These are phyloP conservation scores for Dovyalis caffra DNA, from an alignment of 345 rosid genomes.

Conservation along the genomic window DNA sequence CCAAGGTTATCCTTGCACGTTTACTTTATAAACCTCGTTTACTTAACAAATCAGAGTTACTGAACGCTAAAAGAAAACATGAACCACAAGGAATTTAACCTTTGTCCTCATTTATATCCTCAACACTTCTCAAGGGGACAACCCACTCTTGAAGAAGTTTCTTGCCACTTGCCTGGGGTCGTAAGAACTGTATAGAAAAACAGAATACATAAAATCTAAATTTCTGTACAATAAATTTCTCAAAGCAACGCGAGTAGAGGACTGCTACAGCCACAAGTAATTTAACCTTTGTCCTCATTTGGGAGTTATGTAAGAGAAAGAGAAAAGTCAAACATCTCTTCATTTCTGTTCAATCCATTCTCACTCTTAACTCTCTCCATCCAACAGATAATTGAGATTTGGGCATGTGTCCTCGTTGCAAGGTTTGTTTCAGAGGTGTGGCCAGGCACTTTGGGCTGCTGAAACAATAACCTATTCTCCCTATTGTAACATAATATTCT, in stretches of 20 bases:
- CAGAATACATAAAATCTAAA: not conserved
- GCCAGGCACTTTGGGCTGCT: too few relatives aligned
- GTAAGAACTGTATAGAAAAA: conserved; percentile 55
- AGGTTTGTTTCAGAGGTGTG: too few relatives aligned
- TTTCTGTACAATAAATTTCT: not conserved
- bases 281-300: not conserved
- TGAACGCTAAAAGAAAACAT: not conserved
- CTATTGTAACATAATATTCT: too few relatives aligned
- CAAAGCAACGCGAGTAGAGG: not conserved
- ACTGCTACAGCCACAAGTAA: not conserved
- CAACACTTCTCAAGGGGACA: conserved; percentile 59
- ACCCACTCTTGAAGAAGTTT: conserved; percentile 89
- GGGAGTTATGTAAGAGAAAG: not conserved
- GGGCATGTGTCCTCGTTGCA: too few relatives aligned
- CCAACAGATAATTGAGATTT: not conserved
- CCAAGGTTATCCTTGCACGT: not conserved
- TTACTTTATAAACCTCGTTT: not conserved
- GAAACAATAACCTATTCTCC: too few relatives aligned
- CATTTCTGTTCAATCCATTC: not conserved
- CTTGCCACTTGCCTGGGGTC: conserved; percentile 84
- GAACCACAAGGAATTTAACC: not conserved
- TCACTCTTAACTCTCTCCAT: not conserved
- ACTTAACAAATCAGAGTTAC: not conserved
- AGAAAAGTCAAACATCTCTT: not conserved
- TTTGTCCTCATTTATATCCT: conserved; percentile 84